Evolutionary conservation across 2,329 filamentous ascomycete genomes (phyloP), one percentile per base, ranked within the genome.

Genomic region (Trichophyton benhamiae): DNA sequence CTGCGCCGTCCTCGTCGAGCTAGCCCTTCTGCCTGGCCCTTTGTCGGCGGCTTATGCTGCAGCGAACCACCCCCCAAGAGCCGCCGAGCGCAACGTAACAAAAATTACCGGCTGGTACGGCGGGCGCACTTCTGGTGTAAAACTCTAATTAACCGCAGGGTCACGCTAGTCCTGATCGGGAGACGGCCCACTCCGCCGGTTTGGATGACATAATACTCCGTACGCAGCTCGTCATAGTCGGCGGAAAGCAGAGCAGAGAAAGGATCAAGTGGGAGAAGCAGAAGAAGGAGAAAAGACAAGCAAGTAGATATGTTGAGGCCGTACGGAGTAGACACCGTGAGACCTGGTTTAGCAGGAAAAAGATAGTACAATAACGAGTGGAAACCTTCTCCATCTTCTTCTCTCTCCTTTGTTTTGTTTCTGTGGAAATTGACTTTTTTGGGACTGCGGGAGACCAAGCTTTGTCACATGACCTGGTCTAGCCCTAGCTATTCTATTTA

Each of bases 191-290:
- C 22, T 53, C 22, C 25, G 48, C 48, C 48, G 48, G 48, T 15
- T 13, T 55, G 27, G 4, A 55, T 55, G 49, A 55, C 49, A 55
- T 55, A 55, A 55, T 55, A n/a, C n/a, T n/a, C n/a, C n/a, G n/a
- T n/a, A 55, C 15, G 11, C 3, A 55, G n/a, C 7, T n/a, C 11
- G 41, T 44, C 15, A n/a, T 44, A 7, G 41, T 44, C 2, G 41
- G n/a, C 38, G 15, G 15, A 6, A 6, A n/a, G 38, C 2, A 42
- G 38, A 3, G 27, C 27, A 38, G 3, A 13, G 1, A 38, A 9
- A 38, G 33, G 33, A 38, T 1, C 5, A 2, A 38, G 33, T 27
- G n/a, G 22, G 9, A 9, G 9, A 4, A 11, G 25, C 3, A 22
- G 46, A 17, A 53, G 48, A 27, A n/a, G 7, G 15, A n/a, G 11